Evolutionary conservation across 495 filamentous ascomycete species (phyloP), one percentile per base, ranked within the genome.

Genomic region (Venustampulla echinocandica): DNA sequence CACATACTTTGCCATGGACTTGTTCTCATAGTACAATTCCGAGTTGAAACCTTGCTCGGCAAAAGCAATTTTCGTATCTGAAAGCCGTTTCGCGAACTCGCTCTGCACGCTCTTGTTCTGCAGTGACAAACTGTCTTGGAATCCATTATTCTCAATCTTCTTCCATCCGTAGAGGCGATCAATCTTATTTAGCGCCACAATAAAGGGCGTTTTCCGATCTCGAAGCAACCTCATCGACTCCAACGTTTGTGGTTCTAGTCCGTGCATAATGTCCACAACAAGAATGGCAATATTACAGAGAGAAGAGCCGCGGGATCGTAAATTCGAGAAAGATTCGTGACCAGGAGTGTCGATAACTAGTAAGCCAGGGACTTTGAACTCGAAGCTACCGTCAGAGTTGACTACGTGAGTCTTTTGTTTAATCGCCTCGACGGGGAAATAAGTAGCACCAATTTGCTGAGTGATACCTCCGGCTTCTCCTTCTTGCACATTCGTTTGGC

Each of bases 231-330:
- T 82, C 85, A 99, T 96, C 6, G 93, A 97, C 64, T 99, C 93
- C 5, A 97, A 75, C 19, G 93, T 99, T 64, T 99, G 93, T 13
- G 88, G 93, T 64, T 99, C 93, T 38, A 99, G 79, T 60, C 93
- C 93, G 74, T 99, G 93, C 93, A 99, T 99, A 60, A 99, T 99
- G 75, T 99, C 93, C 53, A 99, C 90, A 18, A 99, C 93, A 49
- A 99, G 71, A 62, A 99, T 99, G 59, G 93, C 93, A 67, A 99
- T 97, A 70, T 99, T 99, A 65, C 93, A 99, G 41, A 99, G 81
- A 37, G 89, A 95, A 30, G 90, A 95, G 64, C 93, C 93, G 68
- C 93, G 77, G 46, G 89, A 95, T 47, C 93, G 85, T 49, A 99
- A 64, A 69, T 99, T 99, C 44, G 90, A 93, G 79, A 99, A 99